Evolutionary conservation across 164 flowering plant species (phyloP).

Genomic region (Echeveria elegans): DNA sequence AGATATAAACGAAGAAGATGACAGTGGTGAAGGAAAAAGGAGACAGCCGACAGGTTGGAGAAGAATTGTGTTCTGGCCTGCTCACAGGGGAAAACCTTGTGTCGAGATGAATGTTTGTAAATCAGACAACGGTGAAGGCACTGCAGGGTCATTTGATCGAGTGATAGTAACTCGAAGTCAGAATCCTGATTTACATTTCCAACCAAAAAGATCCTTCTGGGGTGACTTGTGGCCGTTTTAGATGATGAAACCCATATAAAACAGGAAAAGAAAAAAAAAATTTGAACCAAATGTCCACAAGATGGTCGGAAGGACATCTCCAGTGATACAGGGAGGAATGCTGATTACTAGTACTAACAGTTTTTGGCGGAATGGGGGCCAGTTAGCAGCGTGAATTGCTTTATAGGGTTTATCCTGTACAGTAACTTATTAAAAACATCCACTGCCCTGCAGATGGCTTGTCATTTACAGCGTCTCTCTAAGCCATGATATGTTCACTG

Average conservation of each 20-base stretch:
- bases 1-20: constrained; percentile 16
- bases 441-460: no score
- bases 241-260: background rate
- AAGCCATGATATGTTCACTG: no score
- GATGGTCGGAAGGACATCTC: background rate
- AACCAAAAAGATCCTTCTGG: constrained; percentile 74
- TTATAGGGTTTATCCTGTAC: no score
- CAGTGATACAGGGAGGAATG: background rate
- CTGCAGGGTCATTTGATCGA: constrained; percentile 68
- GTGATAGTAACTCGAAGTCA: constrained; percentile 53
- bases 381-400: no score
- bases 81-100: constrained; percentile 59
- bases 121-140: constrained; percentile 55
- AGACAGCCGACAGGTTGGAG: constrained; percentile 81
- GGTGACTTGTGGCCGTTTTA: constrained; percentile 93
- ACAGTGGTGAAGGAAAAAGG: no score
- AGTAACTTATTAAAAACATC: no score
- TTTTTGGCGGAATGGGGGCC: no score
- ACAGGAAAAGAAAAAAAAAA: background rate
- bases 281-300: background rate
- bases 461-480: no score
- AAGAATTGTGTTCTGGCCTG: constrained; percentile 47
- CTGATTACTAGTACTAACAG: no score
- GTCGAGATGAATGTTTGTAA: constrained; percentile 68
- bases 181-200: constrained; percentile 70